Evolutionary conservation across 2,329 filamentous ascomycete species (phyloP).

Genomic region (Gliomastix tumulicola): DNA sequence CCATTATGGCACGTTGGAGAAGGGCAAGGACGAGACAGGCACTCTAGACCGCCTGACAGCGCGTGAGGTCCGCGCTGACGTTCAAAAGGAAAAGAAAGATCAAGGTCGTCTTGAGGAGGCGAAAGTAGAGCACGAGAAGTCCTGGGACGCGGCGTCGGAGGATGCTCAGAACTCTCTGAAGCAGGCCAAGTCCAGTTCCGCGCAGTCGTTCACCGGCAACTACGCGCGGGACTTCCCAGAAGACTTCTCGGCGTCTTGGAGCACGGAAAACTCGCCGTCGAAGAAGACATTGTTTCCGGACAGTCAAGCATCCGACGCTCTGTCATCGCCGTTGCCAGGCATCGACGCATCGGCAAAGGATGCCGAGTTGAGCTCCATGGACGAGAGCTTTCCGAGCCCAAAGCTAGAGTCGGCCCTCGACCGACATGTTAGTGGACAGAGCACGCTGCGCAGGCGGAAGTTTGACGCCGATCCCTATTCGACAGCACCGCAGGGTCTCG

Average conservation of each 20-base stretch:
- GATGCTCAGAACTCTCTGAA: conserved; percentile 2
- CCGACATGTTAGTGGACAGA: conserved; percentile 9
- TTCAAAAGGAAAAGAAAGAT: conserved; percentile 14
- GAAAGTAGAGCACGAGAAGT: conserved; percentile 7
- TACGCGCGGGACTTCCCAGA: conserved; percentile 45
- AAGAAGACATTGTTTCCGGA: conserved; percentile 16
- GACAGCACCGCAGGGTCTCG: conserved; percentile 36
- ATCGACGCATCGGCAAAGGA: conserved; percentile 16
- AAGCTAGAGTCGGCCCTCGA: conserved; percentile 21
- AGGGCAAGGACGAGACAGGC: conserved; percentile 9
- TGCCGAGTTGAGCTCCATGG: conserved; percentile 27
- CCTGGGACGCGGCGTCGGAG: conserved; percentile 5
- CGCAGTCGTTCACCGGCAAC: conserved; percentile 32
- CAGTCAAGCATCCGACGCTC: too few species aligned
- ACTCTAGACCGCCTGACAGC: conserved; percentile 16
- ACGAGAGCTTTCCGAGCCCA: conserved; percentile 30
- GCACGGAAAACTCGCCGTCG: conserved; percentile 14
- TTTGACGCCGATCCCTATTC: conserved; percentile 30
- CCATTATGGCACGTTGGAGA: conserved; percentile 10
- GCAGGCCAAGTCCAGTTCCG: not conserved
- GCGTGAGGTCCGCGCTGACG: conserved; percentile 20
- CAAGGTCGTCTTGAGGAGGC: conserved; percentile 7
- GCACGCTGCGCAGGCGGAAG: too few species aligned
- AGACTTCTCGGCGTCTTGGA: conserved; percentile 39
- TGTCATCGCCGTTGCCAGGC: too few species aligned